phyloP scores from a whole-genome alignment of 75 land plant genomes.

The Ceratopteris richardii region DNA sequence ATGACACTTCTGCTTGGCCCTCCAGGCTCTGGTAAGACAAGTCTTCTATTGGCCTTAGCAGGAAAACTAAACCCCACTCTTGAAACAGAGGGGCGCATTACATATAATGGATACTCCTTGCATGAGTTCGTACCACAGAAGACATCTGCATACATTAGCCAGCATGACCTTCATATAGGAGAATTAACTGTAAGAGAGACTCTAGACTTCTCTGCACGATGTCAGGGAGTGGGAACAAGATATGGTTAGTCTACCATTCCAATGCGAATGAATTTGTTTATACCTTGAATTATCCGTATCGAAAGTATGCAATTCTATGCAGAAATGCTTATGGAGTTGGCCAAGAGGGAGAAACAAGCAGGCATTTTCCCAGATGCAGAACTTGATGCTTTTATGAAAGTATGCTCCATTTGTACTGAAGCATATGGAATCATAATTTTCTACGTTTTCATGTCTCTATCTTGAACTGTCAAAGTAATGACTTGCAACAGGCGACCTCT shows the following conservation, averaged over 20 bases:
- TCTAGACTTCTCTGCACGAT: conserved; percentile 26
- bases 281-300: not conserved
- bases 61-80: conserved; percentile 53
- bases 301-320: not conserved
- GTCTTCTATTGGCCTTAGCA: conserved; percentile 58
- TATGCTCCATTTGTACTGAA: conserved; percentile 10
- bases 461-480: too few relatives aligned
- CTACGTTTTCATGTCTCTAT: too few relatives aligned
- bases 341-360: conserved; percentile 70
- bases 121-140: conserved; percentile 27
- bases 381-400: conserved; percentile 91
- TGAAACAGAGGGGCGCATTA: conserved; percentile 28
- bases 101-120: conserved; percentile 24
- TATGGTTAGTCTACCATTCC: conserved; percentile 16
- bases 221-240: conserved; percentile 35
- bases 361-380: conserved; percentile 87
- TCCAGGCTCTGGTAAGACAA: conserved; percentile 78
- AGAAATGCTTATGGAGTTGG: conserved; percentile 76
- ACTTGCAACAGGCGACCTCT: conserved; percentile 42
- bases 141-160: conserved; percentile 32
- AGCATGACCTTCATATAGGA: conserved; percentile 19
- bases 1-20: conserved; percentile 84
- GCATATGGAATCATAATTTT: too few relatives aligned
- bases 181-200: conserved; percentile 29
- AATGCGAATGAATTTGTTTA: not conserved